Conservation (phyloP, 257 asterid species). For the Solanum virginianum region DNA sequence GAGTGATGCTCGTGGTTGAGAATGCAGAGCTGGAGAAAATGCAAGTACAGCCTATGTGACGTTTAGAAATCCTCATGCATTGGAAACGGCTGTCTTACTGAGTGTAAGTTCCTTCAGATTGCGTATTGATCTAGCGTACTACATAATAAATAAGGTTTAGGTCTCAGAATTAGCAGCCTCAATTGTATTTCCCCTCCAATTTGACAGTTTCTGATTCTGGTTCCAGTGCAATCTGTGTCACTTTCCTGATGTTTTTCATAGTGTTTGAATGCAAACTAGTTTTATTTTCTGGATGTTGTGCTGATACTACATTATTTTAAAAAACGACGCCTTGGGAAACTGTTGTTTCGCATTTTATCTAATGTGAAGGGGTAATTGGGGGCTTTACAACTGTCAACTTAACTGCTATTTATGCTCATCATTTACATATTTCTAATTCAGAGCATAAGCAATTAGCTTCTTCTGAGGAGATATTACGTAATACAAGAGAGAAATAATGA, state of each 20-base stretch:
- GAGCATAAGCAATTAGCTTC: not conserved
- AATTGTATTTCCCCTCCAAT: not conserved
- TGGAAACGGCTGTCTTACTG: slow-evolving; percentile 93
- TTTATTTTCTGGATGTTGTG: not conserved
- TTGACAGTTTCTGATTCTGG: not conserved
- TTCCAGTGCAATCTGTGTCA: not conserved
- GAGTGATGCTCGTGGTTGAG: slow-evolving; percentile 4
- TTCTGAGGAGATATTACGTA: not conserved
- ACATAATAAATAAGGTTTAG: not conserved
- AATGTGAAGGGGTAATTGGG: not conserved
- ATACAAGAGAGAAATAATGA: not conserved
- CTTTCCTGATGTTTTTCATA: not conserved
- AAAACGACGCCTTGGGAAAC: not conserved
- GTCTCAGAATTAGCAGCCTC: not conserved
- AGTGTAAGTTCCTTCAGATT: slow-evolving; percentile 52
- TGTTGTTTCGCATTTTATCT: not conserved
- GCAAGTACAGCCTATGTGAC: slow-evolving; percentile 88
- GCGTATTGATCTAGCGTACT: not conserved
- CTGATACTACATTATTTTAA: not conserved
- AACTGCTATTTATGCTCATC: not conserved
- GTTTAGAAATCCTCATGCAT: slow-evolving; percentile 66
- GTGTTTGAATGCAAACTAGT: not conserved
- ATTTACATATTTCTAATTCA: not conserved
- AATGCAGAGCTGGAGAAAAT: slow-evolving; percentile 71
- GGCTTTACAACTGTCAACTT: not conserved